Evolutionary conservation across 176 grass and related monocot species (phyloP).

Genomic region (Eragrostis nindensis): DNA sequence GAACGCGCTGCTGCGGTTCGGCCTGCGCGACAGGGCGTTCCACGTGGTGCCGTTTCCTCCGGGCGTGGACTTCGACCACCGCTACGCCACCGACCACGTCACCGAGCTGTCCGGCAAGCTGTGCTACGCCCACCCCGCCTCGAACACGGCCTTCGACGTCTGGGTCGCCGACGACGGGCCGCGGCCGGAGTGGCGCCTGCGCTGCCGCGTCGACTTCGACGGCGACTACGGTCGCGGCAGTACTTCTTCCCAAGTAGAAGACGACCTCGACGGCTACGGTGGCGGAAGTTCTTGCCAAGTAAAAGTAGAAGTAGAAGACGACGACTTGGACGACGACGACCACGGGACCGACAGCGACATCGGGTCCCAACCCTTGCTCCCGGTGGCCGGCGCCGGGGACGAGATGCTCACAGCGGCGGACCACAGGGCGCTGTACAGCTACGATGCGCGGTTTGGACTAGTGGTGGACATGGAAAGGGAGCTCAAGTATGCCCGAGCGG

Average conservation of each 20-base stretch:
- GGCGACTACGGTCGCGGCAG: too few relatives aligned
- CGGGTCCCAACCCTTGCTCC: not conserved
- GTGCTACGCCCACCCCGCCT: not conserved
- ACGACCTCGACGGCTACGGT: not conserved
- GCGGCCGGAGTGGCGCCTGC: not conserved
- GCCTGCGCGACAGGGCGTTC: slow-evolving; percentile 16
- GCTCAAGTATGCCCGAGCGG: not conserved
- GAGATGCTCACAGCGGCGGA: not conserved
- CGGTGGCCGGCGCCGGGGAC: not conserved
- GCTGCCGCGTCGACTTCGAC: not conserved
- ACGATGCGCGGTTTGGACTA: not conserved
- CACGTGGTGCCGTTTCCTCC: too few relatives aligned
- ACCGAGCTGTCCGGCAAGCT: not conserved
- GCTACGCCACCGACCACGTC: not conserved
- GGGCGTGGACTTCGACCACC: too few relatives aligned
- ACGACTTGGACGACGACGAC: too few relatives aligned
- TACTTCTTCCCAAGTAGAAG: too few relatives aligned
- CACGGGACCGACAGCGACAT: not conserved
- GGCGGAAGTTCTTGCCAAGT: too few relatives aligned
- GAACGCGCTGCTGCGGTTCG: not conserved
- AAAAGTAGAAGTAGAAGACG: too few relatives aligned
- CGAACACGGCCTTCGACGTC: not conserved
- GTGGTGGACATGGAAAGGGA: not conserved
- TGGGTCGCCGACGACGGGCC: not conserved
- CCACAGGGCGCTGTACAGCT: not conserved